Evolutionary conservation across 768 basidiomycete species (phyloP), one percentile per base, ranked within the genome.

Genomic region (Phaffia tasmanica): DNA sequence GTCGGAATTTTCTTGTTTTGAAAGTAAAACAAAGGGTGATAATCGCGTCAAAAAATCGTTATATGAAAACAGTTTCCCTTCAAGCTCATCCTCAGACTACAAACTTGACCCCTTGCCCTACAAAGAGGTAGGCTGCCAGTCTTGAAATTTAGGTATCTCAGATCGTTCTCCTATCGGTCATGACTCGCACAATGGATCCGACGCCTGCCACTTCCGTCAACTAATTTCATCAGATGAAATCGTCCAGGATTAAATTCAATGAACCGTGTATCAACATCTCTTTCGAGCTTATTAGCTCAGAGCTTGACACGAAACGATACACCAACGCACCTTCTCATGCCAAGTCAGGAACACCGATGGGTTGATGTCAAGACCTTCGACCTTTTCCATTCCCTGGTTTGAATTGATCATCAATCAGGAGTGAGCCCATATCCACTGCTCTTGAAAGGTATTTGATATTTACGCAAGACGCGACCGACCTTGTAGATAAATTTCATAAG

Each of bases 401-500:
- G 35, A 65, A 32, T 57, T 59, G 21, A 50, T 11, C 23, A 51
- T 15, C 21, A 19, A 14, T 64, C 21, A 16, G 32, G 32, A 11
- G 42, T 11, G 30, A n/a, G n/a, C n/a, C n/a, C n/a, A n/a, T n/a
- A n/a, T n/a, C n/a, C n/a, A n/a, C n/a, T n/a, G n/a, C n/a, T n/a
- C 19, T 42, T 1, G 57, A 46, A 15, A 23, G 27, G 19, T 30
- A 54, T 47, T 29, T 49, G 5, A 49, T 4, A 27, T 18, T 16
- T 8, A 16, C 4, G 23, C 32, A 42, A 58, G 19, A 23, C 35
- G 21, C 46, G 23, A 63, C 74, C 60, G 35, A 75, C 76, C 71
- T 98, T 98, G 83, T 97, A 98, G 19, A 98, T 79, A 74, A 94
- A 98, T 75, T 93, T 94, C 94, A 95, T 98, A 63, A 97, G 81